These are phyloP conservation scores for Phanerodontia chrysosporium DNA, from an alignment of 768 basidiomycete species.

Conservation along the genomic window DNA sequence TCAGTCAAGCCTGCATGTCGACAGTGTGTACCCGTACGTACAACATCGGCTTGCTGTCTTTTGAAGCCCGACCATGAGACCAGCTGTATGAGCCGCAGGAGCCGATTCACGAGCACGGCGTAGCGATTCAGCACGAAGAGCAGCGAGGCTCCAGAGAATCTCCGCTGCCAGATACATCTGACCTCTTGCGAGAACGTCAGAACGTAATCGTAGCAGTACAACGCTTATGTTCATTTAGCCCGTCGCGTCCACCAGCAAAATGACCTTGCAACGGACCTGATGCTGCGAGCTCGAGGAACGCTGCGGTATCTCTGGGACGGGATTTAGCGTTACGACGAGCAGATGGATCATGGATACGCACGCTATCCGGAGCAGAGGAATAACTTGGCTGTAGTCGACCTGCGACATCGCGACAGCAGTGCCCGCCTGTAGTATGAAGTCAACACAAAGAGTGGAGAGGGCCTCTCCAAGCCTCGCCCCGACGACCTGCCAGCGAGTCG, in stretches of 20 bases:
- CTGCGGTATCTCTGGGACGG: background rate
- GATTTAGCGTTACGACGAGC: background rate
- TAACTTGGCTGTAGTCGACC: background rate
- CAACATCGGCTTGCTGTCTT: background rate
- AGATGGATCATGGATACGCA: background rate
- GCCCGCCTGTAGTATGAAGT: conserved; percentile 1
- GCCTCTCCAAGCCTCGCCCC: too few relatives aligned
- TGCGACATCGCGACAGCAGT: conserved; percentile 7
- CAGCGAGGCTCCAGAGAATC: background rate
- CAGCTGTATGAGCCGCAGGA: background rate
- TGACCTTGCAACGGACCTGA: background rate
- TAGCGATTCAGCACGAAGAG: conserved; percentile 12
- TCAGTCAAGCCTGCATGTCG: background rate
- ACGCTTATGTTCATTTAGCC: background rate
- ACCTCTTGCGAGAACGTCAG: conserved; percentile 10
- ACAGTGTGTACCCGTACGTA: background rate
- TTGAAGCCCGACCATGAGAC: background rate
- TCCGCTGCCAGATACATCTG: conserved; percentile 3
- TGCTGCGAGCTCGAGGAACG: background rate
- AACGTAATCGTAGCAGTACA: conserved; percentile 8
- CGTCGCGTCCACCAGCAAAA: background rate
- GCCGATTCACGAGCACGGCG: background rate
- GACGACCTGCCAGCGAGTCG: too few relatives aligned
- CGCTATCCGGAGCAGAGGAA: background rate
- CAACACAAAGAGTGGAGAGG: conserved; percentile 4